phyloP scores from a whole-genome alignment of 1,139 yeast genomes.

The Citeromyces hawaiiensis region DNA sequence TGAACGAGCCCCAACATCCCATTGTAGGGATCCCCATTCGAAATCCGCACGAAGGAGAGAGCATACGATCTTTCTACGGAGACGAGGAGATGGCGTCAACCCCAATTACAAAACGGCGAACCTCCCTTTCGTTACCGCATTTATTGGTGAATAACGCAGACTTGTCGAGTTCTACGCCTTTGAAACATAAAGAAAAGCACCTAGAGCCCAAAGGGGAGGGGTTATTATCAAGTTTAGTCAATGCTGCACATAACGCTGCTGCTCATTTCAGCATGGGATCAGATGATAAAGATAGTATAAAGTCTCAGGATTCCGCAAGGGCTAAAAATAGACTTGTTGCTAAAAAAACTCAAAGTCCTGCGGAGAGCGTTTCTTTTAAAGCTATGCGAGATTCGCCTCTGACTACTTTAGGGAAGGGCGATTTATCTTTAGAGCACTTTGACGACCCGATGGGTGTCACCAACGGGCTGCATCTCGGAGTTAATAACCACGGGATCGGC shows the following conservation, averaged over 20 bases:
- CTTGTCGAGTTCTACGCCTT: neutral
- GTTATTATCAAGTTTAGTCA: conserved; percentile 17
- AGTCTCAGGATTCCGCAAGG: neutral
- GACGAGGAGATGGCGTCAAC: neutral
- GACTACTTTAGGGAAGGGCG: conserved; percentile 62
- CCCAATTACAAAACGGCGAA: neutral
- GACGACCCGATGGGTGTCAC: neutral
- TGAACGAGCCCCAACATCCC: neutral
- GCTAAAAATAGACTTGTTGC: conserved; percentile 6
- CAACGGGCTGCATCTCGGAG: neutral
- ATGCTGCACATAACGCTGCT: conserved; percentile 20
- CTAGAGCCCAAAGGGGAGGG: conserved; percentile 5
- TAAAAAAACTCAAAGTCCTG: conserved; percentile 3
- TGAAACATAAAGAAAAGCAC: neutral
- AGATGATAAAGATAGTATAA: neutral
- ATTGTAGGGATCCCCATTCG: neutral
- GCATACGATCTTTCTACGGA: neutral
- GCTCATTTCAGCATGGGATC: neutral
- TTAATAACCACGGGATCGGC: neutral
- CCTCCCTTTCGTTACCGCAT: neutral
- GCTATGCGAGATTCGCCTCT: conserved; percentile 45
- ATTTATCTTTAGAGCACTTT: conserved; percentile 42
- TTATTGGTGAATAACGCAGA: conserved; percentile 1
- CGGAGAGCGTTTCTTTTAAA: conserved; percentile 30
- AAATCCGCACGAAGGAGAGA: conserved; percentile 3